These are phyloP conservation scores for Geosmithia putterillii DNA, from an alignment of 2,329 filamentous ascomycete species.

Conservation along the genomic window DNA sequence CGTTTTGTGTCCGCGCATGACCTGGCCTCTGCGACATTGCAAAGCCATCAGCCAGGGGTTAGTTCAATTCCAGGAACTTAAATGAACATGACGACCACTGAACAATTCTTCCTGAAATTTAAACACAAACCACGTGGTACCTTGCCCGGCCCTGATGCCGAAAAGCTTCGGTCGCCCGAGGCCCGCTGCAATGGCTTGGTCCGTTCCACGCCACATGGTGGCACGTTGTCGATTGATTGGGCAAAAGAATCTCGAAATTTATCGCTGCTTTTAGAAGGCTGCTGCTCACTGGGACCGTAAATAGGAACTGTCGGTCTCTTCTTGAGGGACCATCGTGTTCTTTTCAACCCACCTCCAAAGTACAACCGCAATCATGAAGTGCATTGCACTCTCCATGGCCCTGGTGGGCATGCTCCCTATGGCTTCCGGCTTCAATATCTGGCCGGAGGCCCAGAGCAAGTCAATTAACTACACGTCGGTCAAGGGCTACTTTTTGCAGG, in stretches of 20 bases:
- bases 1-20: too few species aligned
- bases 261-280: neutral
- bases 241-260: neutral
- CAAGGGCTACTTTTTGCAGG: slow-evolving; percentile 51
- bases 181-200: neutral
- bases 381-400: neutral
- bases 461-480: slow-evolving; percentile 49
- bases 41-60: too few species aligned
- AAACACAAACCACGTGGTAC: too few species aligned
- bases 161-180: too few species aligned
- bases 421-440: slow-evolving; percentile 3
- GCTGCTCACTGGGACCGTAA: neutral
- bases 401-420: neutral
- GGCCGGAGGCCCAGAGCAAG: slow-evolving; percentile 17
- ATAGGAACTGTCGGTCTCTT: neutral
- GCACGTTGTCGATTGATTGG: neutral
- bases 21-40: too few species aligned
- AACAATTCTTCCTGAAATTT: too few species aligned
- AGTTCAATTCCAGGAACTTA: too few species aligned
- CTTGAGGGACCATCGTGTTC: too few species aligned
- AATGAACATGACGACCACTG: too few species aligned
- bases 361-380: neutral
- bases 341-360: neutral
- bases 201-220: too few species aligned
- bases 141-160: too few species aligned